Evolutionary conservation across 106 monocot genomes (phyloP).

Genomic region (Acorus calamus): DNA sequence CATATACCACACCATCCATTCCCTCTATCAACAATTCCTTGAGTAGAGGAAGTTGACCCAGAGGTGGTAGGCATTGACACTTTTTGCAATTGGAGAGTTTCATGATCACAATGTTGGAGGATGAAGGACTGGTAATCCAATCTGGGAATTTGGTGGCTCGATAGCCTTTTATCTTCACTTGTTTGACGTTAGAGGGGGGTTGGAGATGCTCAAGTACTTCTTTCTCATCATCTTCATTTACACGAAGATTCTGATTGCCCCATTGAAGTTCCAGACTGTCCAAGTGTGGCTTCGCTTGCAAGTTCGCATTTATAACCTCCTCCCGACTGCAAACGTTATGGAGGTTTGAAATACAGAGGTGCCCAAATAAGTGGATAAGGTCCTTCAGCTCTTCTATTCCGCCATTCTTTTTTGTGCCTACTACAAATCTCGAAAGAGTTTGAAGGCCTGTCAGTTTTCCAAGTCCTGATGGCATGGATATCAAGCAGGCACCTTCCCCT

Average conservation of each 20-base stretch:
- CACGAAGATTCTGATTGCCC: background rate
- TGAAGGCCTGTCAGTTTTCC: slow-evolving; percentile 22
- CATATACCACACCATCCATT: too few relatives aligned
- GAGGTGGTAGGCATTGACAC: too few relatives aligned
- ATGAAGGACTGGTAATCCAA: too few relatives aligned
- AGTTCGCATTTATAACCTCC: slow-evolving; percentile 9
- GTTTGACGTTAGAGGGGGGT: slow-evolving; percentile 15
- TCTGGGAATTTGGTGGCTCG: background rate
- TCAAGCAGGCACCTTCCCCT: too few relatives aligned
- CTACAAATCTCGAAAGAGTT: background rate
- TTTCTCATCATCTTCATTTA: background rate
- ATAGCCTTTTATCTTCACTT: slow-evolving; percentile 3
- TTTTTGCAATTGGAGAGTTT: too few relatives aligned
- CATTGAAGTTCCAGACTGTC: slow-evolving; percentile 5
- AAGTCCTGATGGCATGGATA: background rate
- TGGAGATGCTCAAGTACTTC: slow-evolving; percentile 22
- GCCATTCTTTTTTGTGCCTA: background rate
- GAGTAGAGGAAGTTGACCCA: too few relatives aligned
- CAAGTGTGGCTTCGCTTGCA: slow-evolving; percentile 15
- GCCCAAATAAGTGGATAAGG: slow-evolving; percentile 3
- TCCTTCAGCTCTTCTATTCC: slow-evolving; percentile 10
- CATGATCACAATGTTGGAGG: too few relatives aligned
- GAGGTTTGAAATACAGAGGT: slow-evolving; percentile 8
- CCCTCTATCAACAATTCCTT: too few relatives aligned
- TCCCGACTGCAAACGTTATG: slow-evolving; percentile 11